Evolutionary conservation across 371 early-diverging fungal species (phyloP), one percentile per base, ranked within the genome.

Genomic region (Mortierella sp.): DNA sequence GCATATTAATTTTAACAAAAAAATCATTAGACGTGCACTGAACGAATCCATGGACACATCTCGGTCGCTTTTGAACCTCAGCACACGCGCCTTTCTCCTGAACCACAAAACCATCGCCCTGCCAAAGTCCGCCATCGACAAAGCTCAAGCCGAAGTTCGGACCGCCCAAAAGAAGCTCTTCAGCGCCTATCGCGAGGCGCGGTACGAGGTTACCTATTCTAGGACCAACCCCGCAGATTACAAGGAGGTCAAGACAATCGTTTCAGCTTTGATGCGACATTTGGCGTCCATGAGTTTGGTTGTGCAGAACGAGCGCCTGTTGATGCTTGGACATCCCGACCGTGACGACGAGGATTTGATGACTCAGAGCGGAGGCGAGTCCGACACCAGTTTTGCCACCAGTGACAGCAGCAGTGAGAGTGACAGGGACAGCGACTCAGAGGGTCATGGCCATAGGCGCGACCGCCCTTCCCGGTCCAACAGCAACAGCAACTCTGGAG

Each of bases 291-390:
- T 86, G 87, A 86, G 82, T 63, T 65, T 86, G 27, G 82, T 86
- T 5, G 87, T 86, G 4, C 86, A 86, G 75, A 86, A 86, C 65
- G 86, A 86, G 74, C 76, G 86, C 3, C 71, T 86, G 10, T 44
- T 86, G 75, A 82, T 86, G 82, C 77, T 86, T 18, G 86, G 86
- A n/a, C 79, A 82, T 48, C 82, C 82, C 1, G 85, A 85, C 41
- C 70, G 79, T n/a, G 82, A 81, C 56, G 79, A 81, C 60, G 82
- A 81, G n/a, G 85, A 85, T 32, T 54, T 85, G 70, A 43, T 77
- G 29, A 77, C 84, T 11, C 77, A 76, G 54, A 84, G 84, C 48
- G 84, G 75, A n/a, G 74, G 56, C 21, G 76, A 75, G 27, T 65
- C 72, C n/a, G 60, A 58, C 43, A 51, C 44, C 24, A 70, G 54